phyloP scores from a whole-genome alignment of 169 alveolate species.

The Perkinsus chesapeaki region DNA sequence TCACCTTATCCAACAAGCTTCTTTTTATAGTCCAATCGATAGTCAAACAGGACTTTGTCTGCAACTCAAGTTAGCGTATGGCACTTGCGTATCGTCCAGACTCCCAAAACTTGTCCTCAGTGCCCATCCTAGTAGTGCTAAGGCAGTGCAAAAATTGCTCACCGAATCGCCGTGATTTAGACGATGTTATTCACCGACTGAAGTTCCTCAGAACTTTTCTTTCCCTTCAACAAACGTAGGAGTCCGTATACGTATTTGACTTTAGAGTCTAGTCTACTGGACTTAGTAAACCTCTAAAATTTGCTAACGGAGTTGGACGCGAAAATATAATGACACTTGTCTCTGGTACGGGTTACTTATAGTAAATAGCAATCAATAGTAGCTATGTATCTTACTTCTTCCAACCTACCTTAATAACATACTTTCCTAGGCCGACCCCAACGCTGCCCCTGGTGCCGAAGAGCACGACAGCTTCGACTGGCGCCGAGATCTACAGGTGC shows the following conservation, averaged over 20 bases:
- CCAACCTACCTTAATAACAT: not conserved
- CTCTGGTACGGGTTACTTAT: no score
- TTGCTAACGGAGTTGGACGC: no score
- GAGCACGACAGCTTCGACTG: not conserved
- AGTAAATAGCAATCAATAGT: no score
- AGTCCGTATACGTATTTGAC: not conserved
- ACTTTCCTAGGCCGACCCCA: not conserved
- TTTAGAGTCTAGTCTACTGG: no score
- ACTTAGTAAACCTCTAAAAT: no score
- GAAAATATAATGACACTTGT: no score
- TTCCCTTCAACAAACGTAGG: not conserved
- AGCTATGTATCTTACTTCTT: not conserved
- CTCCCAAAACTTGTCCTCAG: no score
- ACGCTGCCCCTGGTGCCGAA: not conserved
- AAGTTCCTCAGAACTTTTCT: not conserved
- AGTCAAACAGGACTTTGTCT: not conserved
- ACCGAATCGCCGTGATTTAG: no score
- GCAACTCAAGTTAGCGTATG: not conserved
- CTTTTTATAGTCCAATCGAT: not conserved
- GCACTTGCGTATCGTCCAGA: not conserved
- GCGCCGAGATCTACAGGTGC: not conserved
- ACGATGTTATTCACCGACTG: no score
- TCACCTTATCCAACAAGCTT: not conserved
- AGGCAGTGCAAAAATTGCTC: no score
- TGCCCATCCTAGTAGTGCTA: no score